Base-by-base conservation (phyloP, 2,329 filamentous ascomycete genomes). In the Pseudopyrenochaeta lycopersici region DNA sequence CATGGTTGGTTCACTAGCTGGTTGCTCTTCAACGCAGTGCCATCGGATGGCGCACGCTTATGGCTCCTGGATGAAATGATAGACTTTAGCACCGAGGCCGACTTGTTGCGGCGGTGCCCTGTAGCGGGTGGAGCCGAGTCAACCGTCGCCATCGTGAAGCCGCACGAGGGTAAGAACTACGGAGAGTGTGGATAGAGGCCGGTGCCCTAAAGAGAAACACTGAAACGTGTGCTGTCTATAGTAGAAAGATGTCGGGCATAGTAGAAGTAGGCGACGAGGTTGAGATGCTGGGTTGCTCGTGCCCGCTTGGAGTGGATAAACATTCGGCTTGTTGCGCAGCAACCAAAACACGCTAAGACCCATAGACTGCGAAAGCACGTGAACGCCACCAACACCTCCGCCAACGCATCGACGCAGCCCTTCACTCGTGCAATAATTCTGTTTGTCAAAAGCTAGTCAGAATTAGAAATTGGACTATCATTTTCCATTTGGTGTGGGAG, bases 11-110 rank as follows among this genome's bases (percentile, higher is more conserved):
- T 56, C 18, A 62, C 56, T 5, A 62, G 48, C 23, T 64, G 54
- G 38, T 62, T 56, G 43, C 49, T 60, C 40, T 57, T 68, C 46
- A 75, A 64, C 39, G 65, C 61, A 41, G 69, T 68, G 46, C 73
- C 73, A 11, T 75, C 76, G 20, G 78, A 81, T 39, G 78, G 77
- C 54, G 79, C 78, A 45, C 80, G 78, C 61, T 78, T 81, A 64
- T 84, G 78, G 51, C 72, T 70, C 68, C 80, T 83, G 45, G 82
- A 74, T 17, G 78, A 76, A 62, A 86, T 80, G 50, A 86, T 79
- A 17, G 83, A 82, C 66, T 81, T 82, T 56, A 87, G 75, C 39
- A 75, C 65, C 43, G 70, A 65, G 38, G 82, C 74, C 51, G 76
- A 77, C 62, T 75, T 76, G 67, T 76, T 74, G 52, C 76, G 74